Percentiles rank a stretch among this genome's conserved stretches.
phyloP scores from a whole-genome alignment of 2,329 filamentous ascomycete genomes.

The Apiospora phragmitis region DNA sequence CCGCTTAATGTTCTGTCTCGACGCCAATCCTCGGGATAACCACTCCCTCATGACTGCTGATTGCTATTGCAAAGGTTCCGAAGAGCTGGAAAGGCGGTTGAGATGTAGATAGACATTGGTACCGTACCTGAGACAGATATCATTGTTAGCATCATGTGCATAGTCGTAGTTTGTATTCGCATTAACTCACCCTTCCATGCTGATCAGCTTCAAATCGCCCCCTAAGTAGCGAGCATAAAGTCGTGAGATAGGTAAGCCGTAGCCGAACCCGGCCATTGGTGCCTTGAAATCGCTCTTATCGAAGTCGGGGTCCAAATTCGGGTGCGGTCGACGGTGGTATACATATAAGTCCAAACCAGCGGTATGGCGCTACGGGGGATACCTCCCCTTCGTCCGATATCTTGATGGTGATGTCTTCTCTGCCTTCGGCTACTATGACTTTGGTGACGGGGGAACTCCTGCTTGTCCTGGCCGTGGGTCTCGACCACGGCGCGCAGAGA shows the following conservation, averaged over 20 bases:
- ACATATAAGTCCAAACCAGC: slow-evolving; percentile 99
- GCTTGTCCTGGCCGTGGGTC: slow-evolving; percentile 89
- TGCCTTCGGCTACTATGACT: slow-evolving; percentile 95
- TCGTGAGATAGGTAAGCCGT: slow-evolving; percentile 89
- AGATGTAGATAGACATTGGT: slow-evolving; percentile 98
- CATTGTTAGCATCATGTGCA: slow-evolving; percentile 10
- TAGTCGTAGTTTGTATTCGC: not conserved
- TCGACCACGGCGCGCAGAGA: slow-evolving; percentile 96
- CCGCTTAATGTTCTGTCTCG: slow-evolving; percentile 59
- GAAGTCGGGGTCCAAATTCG: slow-evolving; percentile 93
- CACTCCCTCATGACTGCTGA: slow-evolving; percentile 85
- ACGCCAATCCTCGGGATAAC: slow-evolving; percentile 65
- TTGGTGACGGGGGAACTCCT: slow-evolving; percentile 97
- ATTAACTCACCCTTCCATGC: slow-evolving; percentile 89
- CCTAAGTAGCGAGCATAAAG: slow-evolving; percentile 97
- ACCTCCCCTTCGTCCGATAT: slow-evolving; percentile 95
- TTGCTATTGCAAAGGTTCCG: slow-evolving; percentile 94
- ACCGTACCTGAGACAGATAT: slow-evolving; percentile 69
- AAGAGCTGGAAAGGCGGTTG: slow-evolving; percentile 91
- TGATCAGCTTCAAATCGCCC: slow-evolving; percentile 94
- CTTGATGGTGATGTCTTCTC: slow-evolving; percentile 99
- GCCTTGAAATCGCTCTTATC: slow-evolving; percentile 99
- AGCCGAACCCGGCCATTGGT: slow-evolving; percentile 99
- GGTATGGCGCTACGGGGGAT: slow-evolving; percentile 92
- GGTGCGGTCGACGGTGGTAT: slow-evolving; percentile 95